These are phyloP conservation scores for Yamadazyma nakazawae DNA, from an alignment of 805 yeast genomes.

Conservation along the genomic window DNA sequence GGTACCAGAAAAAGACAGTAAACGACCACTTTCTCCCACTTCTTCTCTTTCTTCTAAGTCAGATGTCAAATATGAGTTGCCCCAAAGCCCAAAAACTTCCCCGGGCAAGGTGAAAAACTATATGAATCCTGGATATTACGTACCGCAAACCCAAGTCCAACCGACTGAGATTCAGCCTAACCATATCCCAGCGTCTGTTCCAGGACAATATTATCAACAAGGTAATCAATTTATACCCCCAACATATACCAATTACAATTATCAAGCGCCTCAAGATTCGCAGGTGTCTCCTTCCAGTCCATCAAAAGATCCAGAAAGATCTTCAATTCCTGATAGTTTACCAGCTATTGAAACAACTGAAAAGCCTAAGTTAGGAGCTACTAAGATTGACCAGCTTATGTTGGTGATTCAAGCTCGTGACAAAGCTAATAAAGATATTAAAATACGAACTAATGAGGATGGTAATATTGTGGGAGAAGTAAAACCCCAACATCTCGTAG, in stretches of 20 bases:
- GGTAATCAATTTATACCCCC: constrained; percentile 13
- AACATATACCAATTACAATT: constrained; percentile 9
- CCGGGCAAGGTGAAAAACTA: constrained; percentile 17
- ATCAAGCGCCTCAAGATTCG: constrained; percentile 6
- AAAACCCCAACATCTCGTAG: constrained; percentile 57
- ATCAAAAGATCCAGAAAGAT: constrained; percentile 2
- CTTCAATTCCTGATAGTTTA: not conserved
- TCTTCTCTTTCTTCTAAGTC: constrained; percentile 34
- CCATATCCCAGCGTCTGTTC: constrained; percentile 8
- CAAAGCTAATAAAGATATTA: constrained; percentile 63
- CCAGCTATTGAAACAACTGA: constrained; percentile 42
- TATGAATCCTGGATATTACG: not conserved
- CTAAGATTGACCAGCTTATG: constrained; percentile 90
- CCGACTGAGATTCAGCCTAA: constrained; percentile 8
- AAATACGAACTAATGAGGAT: constrained; percentile 52
- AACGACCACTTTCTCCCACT: constrained; percentile 29
- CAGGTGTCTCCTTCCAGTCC: constrained; percentile 8
- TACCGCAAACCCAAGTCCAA: constrained; percentile 2
- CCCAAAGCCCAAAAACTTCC: constrained; percentile 40
- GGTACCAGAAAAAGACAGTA: constrained; percentile 2
- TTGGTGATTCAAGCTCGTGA: constrained; percentile 85
- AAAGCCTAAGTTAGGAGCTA: constrained; percentile 74
- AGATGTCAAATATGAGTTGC: constrained; percentile 31
- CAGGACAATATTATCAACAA: constrained; percentile 7
- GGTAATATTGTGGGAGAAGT: constrained; percentile 57